A percentile compares a stretch with the other conserved stretches of the same genome.
Conservation (phyloP, 495 filamentous ascomycete genomes). For the Aspergillus steynii region DNA sequence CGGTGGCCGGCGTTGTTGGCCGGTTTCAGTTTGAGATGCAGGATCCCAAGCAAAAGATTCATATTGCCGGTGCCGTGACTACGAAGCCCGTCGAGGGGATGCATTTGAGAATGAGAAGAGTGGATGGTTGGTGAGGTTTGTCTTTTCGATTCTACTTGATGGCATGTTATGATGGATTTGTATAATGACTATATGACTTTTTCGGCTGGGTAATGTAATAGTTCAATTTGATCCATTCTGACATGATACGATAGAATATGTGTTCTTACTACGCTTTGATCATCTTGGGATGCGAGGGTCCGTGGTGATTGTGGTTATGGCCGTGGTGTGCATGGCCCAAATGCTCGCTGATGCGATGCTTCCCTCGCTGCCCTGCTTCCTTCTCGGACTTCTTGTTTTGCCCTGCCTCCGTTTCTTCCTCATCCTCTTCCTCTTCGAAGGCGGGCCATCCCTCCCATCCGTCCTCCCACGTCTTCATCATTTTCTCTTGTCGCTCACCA, state of each 20-base stretch:
- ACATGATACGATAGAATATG: not conserved
- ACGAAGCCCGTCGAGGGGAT: constrained; percentile 66
- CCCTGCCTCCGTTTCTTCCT: constrained; percentile 31
- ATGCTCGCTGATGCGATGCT: constrained; percentile 34
- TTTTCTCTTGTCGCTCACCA: constrained; percentile 35
- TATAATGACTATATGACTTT: constrained; percentile 1
- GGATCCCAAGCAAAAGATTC: constrained; percentile 58
- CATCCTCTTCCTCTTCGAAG: constrained; percentile 36
- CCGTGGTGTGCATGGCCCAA: constrained; percentile 32
- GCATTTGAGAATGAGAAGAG: constrained; percentile 56
- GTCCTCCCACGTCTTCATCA: constrained; percentile 52
- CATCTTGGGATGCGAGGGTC: constrained; percentile 23
- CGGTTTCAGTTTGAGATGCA: constrained; percentile 54
- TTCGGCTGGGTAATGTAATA: not conserved
- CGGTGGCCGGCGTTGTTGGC: constrained; percentile 38
- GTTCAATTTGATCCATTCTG: not conserved
- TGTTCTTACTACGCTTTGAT: constrained; percentile 1
- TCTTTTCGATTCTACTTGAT: not conserved
- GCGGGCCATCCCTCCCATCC: constrained; percentile 57
- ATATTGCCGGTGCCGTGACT: constrained; percentile 64
- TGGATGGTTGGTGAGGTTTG: constrained; percentile 60
- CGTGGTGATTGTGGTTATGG: constrained; percentile 32
- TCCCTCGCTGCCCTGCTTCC: constrained; percentile 7
- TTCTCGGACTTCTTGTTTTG: constrained; percentile 6
- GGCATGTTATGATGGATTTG: not conserved